Base-by-base conservation (phyloP, 2,329 filamentous ascomycete genomes). In the Pestalotiopsis fici region DNA sequence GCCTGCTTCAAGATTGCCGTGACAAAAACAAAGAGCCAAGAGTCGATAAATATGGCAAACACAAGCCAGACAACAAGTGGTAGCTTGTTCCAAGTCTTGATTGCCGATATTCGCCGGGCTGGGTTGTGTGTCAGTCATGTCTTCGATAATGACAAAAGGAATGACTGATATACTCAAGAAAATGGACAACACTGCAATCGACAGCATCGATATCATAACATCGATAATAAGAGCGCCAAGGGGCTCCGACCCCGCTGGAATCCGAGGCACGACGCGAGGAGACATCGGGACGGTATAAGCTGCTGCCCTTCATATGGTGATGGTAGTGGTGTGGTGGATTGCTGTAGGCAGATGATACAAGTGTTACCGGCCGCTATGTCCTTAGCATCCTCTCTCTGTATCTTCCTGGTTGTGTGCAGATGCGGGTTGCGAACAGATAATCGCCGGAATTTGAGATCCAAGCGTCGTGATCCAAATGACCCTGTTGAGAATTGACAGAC, bases 41-140 rank as follows among this genome's bases (percentile, higher is more conserved):
- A 90, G 69, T 90, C 88, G 66, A 80, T 50, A 70, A 90, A 91
- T 39, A 91, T 87, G 11, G 83, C 79, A 56, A 91, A 79, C 59
- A 90, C 83, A 61, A 91, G 69, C 82, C 82, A 83, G 7, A 81
- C 75, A 21, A 82, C 78, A 39, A 80, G 75, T 2, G 83, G 82
- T 37, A 85, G 69, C 65, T 77, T 79, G 35, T 69, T 72, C 82
- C 83, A 85, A 7, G 71, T 68, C 68, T 74, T 81, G 56, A 83
- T 76, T 9, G 73, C 77, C n/a, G 43, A 50, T 7, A 50, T 11
- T 18, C 43, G 18, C 15, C 43, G 43, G 9, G 43, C 43, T 50
- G 43, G n/a, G 43, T 6, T 18, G 37, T 18, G 43, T 47, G 15
- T 47, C n/a, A 47, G 43, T 47, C 7, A 6, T 11, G 11, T 7